Conservation (phyloP, 495 filamentous ascomycete species). For the Venustampulla echinocandica region DNA sequence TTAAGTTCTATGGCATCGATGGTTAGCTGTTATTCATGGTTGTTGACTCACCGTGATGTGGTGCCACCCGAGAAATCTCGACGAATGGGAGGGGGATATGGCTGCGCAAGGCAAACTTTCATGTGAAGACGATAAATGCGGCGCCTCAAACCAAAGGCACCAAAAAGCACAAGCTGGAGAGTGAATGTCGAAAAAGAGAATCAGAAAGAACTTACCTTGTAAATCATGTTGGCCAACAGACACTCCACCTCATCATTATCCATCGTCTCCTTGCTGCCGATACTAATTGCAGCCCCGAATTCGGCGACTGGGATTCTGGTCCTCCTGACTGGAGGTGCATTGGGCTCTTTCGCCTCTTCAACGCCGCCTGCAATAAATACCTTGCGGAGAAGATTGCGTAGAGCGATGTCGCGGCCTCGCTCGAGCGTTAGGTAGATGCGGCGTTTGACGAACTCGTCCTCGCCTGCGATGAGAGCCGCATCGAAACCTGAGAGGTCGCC, state of each 20-base stretch:
- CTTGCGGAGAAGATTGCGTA: conserved; percentile 84
- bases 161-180: not conserved
- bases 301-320: conserved; percentile 74
- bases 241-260: conserved; percentile 95
- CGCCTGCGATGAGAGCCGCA: conserved; percentile 64
- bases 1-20: conserved; percentile 55
- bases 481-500: conserved; percentile 84
- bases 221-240: conserved; percentile 86
- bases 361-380: conserved; percentile 78
- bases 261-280: conserved; percentile 51
- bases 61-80: not conserved
- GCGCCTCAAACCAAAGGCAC: not conserved
- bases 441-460: conserved; percentile 85
- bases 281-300: conserved; percentile 54
- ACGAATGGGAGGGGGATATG: too few relatives aligned
- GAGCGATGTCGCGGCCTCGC: conserved; percentile 77
- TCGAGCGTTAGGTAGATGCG: conserved; percentile 93
- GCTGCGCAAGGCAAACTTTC: too few relatives aligned
- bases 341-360: conserved; percentile 60
- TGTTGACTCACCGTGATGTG: conserved; percentile 5
- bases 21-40: too few relatives aligned
- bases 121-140: too few relatives aligned
- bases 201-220: conserved; percentile 59
- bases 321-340: conserved; percentile 44
- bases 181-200: not conserved